Evolutionary conservation across 495 filamentous ascomycete species (phyloP), one percentile per base, ranked within the genome.

Genomic region (Filosporella fistucella): DNA sequence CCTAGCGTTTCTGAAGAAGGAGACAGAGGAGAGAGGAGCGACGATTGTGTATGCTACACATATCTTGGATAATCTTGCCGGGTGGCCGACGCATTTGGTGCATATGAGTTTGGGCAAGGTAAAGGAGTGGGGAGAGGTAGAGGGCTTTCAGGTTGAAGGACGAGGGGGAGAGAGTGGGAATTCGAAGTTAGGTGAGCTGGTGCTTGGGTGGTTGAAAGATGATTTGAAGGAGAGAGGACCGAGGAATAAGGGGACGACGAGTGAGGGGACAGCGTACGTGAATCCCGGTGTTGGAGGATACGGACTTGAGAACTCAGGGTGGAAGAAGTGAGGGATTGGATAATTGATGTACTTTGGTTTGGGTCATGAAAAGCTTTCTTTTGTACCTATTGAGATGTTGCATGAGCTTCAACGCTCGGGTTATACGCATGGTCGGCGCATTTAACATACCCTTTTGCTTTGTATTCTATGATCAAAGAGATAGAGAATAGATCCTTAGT

Each of bases 41-140:
- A 96, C 93, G 2, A 86, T 99, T 55, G 91, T 97, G 21, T 99
- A 99, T 66, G 93, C 93, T 20, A 97, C 93, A 16, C 93, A 99
- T 63, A 96, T 99, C 43, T 63, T 99, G 56, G 93, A 99, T 61
- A 94, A 95, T 53, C 63, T 96, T 21, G 88, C 87, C 0, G 78
- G 78, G 26, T 99, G 93, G 93, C 93, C 93, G 40, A 95, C 85
- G 0, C 91, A 99, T 68, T 65, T 99, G 40, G 90, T 95, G 41
- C 91, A 96, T 56, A 95, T 97, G 90, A 81, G 87, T 59, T 59
- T 91, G 30, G 93, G 93, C 3, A 78, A 69, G 42, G 86, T 97
- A 32, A 89, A 86, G 71, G 84, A 86, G 58, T 89, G 82, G 82
- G 94, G 93, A 0, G 64, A 67, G 20, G 75, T 88, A 23, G 60